Base-by-base conservation (phyloP, 352 stramenopile species). In the Phytophthora pistaciae region DNA sequence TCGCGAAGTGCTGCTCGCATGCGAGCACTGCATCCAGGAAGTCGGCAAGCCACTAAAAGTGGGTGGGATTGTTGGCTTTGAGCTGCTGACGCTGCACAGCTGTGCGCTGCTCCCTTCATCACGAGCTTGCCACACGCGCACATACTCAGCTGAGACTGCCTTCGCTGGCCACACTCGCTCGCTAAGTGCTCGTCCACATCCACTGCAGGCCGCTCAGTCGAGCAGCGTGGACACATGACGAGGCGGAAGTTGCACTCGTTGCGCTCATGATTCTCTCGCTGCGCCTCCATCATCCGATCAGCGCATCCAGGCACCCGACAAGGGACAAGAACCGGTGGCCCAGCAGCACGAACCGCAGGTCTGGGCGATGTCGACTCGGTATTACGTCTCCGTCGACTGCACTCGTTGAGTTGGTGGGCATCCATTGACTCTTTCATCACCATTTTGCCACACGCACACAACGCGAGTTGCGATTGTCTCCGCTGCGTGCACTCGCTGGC, bases 401-500 rank as follows among this genome's bases (percentile, higher is more conserved):
- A 90, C 21, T 90, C 80, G 20, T 77, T 79, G 44, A 85, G 74
- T 68, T 83, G 77, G 54, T 91, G 81, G 1, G 80, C 66, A 36
- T 79, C 82, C 42, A 90, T 74, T 31, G 80, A 83, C 33, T 80
- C 76, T 20, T 74, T 82, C 40, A 85, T 71, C 53, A 92, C 76
- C 83, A 91, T 91, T 60, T 89, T 90, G 14, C 81, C 85, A 31
- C 85, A 91, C 0, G 46, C 65, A 66, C 85, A 92, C 72, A 91
- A 78, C 10, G 80, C 60, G 3, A 92, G 72, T 46, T 75, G 78
- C 23, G 68, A 75, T 21, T 72, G 57, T 4, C 57, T 58, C 8
- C 63, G 63, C 38, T 64, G 68, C 10, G 31, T 31, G 50, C 85
- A 91, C 27, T 88, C 82, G 36, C 75, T 84, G 36, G 78, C 60